phyloP scores from a whole-genome alignment of 805 yeast genomes.

The Saccharomycopsis vini region DNA sequence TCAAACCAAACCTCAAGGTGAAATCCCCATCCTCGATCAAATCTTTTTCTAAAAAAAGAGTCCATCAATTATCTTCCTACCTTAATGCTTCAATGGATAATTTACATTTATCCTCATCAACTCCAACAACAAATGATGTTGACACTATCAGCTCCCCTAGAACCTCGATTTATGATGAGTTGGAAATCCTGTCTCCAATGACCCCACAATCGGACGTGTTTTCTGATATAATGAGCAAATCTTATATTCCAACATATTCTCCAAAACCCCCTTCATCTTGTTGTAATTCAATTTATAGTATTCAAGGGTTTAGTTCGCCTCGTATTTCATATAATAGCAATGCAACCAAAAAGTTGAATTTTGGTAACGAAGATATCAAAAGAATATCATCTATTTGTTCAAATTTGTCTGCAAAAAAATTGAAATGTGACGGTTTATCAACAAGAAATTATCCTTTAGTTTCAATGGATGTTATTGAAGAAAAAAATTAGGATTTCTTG shows the following conservation, averaged over 20 bases:
- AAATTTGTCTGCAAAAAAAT: neutral
- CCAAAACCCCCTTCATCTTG: no score
- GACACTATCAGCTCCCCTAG: slow-evolving; percentile 10
- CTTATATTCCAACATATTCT: no score
- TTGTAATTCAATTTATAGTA: no score
- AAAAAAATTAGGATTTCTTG: no score
- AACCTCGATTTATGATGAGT: slow-evolving; percentile 10
- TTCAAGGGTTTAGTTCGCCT: no score
- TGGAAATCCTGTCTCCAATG: neutral
- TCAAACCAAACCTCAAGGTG: neutral
- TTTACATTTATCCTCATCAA: neutral
- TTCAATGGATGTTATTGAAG: slow-evolving; percentile 12
- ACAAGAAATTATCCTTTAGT: slow-evolving; percentile 1
- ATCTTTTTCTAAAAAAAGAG: slow-evolving; percentile 13
- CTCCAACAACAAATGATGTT: slow-evolving; percentile 6
- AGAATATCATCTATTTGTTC: neutral
- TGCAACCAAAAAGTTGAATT: slow-evolving; percentile 7
- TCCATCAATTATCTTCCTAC: slow-evolving; percentile 13
- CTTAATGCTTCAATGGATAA: slow-evolving; percentile 10
- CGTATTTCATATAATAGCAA: no score
- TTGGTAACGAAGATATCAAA: neutral
- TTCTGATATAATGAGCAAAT: no score
- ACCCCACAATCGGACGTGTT: slow-evolving; percentile 6
- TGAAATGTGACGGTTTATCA: neutral
- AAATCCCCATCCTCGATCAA: slow-evolving; percentile 9